Evolutionary conservation across 2,329 filamentous ascomycete species (phyloP).

Genomic region (Torrubiella hemipterigena): DNA sequence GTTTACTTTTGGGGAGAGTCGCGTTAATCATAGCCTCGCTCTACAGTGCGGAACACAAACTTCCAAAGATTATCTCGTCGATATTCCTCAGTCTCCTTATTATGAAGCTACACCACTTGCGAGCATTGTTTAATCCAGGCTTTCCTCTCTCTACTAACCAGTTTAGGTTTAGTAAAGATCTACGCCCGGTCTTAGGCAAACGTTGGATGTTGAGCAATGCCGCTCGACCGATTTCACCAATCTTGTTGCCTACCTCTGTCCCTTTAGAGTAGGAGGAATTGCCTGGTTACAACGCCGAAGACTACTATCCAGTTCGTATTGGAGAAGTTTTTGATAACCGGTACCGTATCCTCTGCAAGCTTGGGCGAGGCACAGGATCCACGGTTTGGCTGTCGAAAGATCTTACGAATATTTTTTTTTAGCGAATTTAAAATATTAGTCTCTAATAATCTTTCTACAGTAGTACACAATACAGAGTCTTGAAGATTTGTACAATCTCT

Average conservation of each 20-base stretch:
- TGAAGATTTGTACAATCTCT: slow-evolving; percentile 6
- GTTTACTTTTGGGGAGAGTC: too few relatives aligned
- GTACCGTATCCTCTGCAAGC: slow-evolving; percentile 6
- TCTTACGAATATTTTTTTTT: slow-evolving; percentile 2
- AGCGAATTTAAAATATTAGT: not conserved
- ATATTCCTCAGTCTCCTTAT: too few relatives aligned
- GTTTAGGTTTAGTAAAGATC: too few relatives aligned
- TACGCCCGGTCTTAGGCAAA: too few relatives aligned
- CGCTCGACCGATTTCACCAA: not conserved
- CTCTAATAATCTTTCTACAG: slow-evolving; percentile 1
- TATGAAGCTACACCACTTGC: too few relatives aligned
- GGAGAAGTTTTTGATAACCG: slow-evolving; percentile 3
- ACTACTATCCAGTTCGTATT: slow-evolving; percentile 4
- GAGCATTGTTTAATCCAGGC: too few relatives aligned
- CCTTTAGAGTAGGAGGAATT: slow-evolving; percentile 7
- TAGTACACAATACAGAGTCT: slow-evolving; percentile 4
- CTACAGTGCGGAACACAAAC: too few relatives aligned
- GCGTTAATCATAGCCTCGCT: too few relatives aligned
- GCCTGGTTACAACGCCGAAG: slow-evolving; percentile 6
- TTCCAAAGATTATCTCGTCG: too few relatives aligned
- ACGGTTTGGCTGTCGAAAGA: slow-evolving; percentile 8
- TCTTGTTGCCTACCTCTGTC: not conserved
- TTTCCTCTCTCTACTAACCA: too few relatives aligned
- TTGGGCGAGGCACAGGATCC: slow-evolving; percentile 7
- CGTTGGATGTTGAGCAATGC: too few relatives aligned